These are phyloP conservation scores for Schwanniomyces sp. DNA, from an alignment of 805 yeast species.

Conservation along the genomic window DNA sequence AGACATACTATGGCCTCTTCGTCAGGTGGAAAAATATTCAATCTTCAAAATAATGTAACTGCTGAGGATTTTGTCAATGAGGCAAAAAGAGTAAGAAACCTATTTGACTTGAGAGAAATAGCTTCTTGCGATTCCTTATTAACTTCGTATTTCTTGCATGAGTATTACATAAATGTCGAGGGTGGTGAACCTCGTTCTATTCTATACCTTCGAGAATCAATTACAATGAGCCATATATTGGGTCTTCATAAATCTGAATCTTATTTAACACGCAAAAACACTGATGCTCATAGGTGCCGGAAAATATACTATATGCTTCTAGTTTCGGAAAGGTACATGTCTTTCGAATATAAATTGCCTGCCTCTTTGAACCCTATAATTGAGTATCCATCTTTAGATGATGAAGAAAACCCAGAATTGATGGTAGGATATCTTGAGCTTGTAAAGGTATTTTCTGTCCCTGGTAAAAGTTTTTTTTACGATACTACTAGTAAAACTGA, in stretches of 20 bases:
- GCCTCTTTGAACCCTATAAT: conserved; percentile 14
- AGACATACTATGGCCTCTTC: no score
- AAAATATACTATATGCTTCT: conserved; percentile 33
- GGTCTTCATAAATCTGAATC: conserved; percentile 30
- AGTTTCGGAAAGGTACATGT: conserved; percentile 40
- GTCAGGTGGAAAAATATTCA: no score
- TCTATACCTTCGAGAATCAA: conserved; percentile 36
- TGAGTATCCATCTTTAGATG: conserved; percentile 32
- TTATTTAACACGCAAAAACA: conserved; percentile 10
- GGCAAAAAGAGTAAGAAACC: conserved; percentile 4
- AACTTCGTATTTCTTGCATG: conserved; percentile 35
- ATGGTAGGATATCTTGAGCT: conserved; percentile 35
- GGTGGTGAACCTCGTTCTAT: conserved; percentile 28
- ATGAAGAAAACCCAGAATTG: conserved; percentile 34
- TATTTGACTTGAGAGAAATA: conserved; percentile 5
- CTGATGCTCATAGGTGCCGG: conserved; percentile 10
- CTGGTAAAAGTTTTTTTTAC: conserved; percentile 26
- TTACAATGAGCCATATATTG: conserved; percentile 36
- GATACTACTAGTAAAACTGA: no score
- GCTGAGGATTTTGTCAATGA: not conserved
- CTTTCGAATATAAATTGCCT: conserved; percentile 36
- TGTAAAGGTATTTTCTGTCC: conserved; percentile 25
- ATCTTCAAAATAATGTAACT: no score
- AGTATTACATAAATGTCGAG: conserved; percentile 30
- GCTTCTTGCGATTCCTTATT: conserved; percentile 28